Evolutionary conservation across 352 stramenopile species (phyloP), one percentile per base, ranked within the genome.

Genomic region (Globisporangium irregulare): DNA sequence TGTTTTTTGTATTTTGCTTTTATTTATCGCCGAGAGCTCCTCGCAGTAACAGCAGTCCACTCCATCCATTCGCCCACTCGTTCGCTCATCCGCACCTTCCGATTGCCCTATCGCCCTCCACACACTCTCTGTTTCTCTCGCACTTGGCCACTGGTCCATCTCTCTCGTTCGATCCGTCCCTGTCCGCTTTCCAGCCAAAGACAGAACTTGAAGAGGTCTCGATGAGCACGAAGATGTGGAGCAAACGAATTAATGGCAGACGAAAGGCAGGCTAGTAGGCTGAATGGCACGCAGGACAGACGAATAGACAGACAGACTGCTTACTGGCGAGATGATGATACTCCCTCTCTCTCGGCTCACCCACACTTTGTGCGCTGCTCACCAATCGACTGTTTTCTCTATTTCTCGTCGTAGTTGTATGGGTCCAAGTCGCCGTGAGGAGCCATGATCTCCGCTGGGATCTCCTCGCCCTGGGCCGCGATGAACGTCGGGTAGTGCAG

Each of bases 331-430:
- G 36, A 18, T 24, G 14, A 25, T 24, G 24, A 14, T 9, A 14
- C 58, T 53, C n/a, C 32, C 32, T 22, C 36, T 48, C 55, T 25
- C 18, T 8, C n/a, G 18, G 15, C 10, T 22, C 3, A n/a, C 24
- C 14, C 56, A 56, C 41, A 43, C 59, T 46, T 43, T 43, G 14
- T 20, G 4, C 1, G 41, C 43, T 66, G 51, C 8, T 58, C 24
- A 58, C 4, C 51, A 9, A 14, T 58, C 22, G 22, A 48, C 41
- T 48, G 41, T 18, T 48, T 48, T n/a, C 27, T 77, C 76, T 88
- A 88, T 59, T 86, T 88, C 46, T 95, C 84, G 70, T 95, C 88
- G 82, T 93, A 95, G 74, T 93, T 72, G 77, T 92, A 95, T 55
- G 88, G 88, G 71, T 96, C 88, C 68, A 76, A 62, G 61, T 94